Base-by-base conservation (phyloP, 164 flowering plant genomes). In the Cinnamomum micranthum region DNA sequence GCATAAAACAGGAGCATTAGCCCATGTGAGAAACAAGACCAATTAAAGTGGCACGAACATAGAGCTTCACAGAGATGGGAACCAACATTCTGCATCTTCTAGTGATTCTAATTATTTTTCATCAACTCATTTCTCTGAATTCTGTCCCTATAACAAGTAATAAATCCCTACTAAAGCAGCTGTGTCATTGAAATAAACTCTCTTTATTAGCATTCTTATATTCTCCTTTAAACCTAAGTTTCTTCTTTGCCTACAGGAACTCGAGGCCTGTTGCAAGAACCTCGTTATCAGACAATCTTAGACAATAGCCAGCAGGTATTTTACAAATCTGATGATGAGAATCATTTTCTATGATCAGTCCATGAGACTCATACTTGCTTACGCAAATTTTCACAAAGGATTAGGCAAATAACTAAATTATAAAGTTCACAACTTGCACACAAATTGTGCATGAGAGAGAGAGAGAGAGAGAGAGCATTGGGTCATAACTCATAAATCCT, bases 31-130 rank as follows among this genome's bases (percentile, higher is more conserved):
- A 5, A 64, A n/a, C 24, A 64, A 4, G 20, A 64, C 14, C 28
- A 22, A 22, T 41, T 41, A 41, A 1, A 41, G 47, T 41, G 11
- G 11, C 47, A 41, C 47, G 10, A 41, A 7, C 11, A 7, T 41
- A 41, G 47, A 55, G 60, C n/a, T 55, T 20, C 20, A 55, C n/a
- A 73, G 80, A 68, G 41, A 74, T 74, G 77, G 72, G 52, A 31
- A 73, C 68, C 28, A 33, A 31, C 67, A 14, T 52, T 31, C 73
- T 73, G 65, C 79, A 79, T 24, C 74, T 76, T 12, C 72, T 76
- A 55, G 52, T 76, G 76, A 74, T 76, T 66, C 59, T 74, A n/a
- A 52, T 73, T 62, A 64, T 58, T 60, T 76, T 67, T 69, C 70
- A 75, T 70, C 79, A 73, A 51, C 50, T 74, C 75, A n/a, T 64